Evolutionary conservation across 352 stramenopile genomes (phyloP).

Genomic region (Aphanomyces cochlioides): DNA sequence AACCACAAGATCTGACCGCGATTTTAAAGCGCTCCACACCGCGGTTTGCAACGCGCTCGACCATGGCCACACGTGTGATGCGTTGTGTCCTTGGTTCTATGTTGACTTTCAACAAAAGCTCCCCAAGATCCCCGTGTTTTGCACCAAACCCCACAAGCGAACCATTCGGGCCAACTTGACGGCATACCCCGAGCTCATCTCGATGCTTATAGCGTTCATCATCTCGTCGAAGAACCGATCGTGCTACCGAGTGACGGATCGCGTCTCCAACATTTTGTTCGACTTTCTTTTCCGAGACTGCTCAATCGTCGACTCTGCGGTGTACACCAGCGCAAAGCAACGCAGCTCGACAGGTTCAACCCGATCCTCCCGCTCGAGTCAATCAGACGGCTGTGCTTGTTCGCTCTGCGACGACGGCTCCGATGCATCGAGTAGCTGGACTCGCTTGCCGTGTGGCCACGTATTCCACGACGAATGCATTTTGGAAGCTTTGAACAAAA

Average conservation of each 20-base stretch:
- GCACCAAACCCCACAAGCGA: not conserved
- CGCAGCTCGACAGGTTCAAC: not conserved
- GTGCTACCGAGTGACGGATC: constrained; percentile 1
- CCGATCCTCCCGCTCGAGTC: not conserved
- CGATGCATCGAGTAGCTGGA: not conserved
- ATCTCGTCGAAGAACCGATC: constrained; percentile 8
- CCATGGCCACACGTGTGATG: constrained; percentile 12
- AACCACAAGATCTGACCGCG: constrained; percentile 3
- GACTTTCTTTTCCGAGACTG: not conserved
- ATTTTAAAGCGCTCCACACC: not conserved
- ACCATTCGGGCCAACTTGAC: not conserved
- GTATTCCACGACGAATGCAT: constrained; percentile 1
- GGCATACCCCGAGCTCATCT: not conserved
- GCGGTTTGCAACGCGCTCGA: not conserved
- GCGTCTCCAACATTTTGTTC: not conserved
- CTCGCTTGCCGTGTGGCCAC: not conserved
- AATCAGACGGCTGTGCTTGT: not conserved
- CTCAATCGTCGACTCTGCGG: not conserved
- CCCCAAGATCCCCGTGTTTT: not conserved
- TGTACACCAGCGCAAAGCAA: not conserved
- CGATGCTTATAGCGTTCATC: not conserved
- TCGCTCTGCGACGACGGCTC: constrained; percentile 12
- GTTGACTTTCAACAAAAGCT: constrained; percentile 6
- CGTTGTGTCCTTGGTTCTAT: constrained; percentile 15
- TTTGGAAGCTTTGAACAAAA: constrained; percentile 1